Conservation (phyloP, 1,284 basidiomycete species). For the Lignosus rhinocerotis region DNA sequence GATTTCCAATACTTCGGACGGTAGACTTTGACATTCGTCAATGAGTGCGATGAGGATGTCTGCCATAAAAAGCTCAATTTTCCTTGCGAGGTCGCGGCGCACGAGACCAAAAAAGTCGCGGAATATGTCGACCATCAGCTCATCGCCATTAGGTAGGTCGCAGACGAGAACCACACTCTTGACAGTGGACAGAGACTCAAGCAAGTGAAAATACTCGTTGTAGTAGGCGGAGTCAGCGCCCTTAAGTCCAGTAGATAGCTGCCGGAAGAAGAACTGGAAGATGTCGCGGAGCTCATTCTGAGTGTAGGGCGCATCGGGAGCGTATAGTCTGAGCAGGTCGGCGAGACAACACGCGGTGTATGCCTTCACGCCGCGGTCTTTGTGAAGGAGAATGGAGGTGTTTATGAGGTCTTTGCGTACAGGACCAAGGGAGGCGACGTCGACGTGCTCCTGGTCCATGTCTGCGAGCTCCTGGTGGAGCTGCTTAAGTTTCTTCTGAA, state of each 20-base stretch:
- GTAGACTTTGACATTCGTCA: conserved; percentile 80
- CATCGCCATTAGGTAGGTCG: conserved; percentile 86
- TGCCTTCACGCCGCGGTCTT: conserved; percentile 93
- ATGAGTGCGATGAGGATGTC: conserved; percentile 90
- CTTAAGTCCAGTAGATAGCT: conserved; percentile 77
- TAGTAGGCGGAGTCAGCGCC: conserved; percentile 75
- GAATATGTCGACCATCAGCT: conserved; percentile 85
- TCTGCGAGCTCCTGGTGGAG: conserved; percentile 82
- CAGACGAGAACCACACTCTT: conserved; percentile 94
- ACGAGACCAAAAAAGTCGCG: conserved; percentile 82
- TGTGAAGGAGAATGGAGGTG: conserved; percentile 85
- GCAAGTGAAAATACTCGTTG: conserved; percentile 88
- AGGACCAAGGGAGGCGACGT: conserved; percentile 66
- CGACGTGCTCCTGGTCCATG: conserved; percentile 88
- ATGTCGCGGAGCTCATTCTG: conserved; percentile 88
- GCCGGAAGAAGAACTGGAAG: conserved; percentile 92
- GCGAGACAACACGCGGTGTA: conserved; percentile 94
- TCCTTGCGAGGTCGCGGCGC: conserved; percentile 82
- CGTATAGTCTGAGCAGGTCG: conserved; percentile 91
- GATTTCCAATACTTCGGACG: conserved; percentile 77
- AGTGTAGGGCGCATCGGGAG: conserved; percentile 96
- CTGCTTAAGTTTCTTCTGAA: conserved; percentile 83
- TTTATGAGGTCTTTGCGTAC: conserved; percentile 82
- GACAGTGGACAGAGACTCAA: conserved; percentile 90
- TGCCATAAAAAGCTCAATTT: conserved; percentile 84